phyloP scores from a whole-genome alignment of 202 grass and related monocot species.

The Zoysia matrella region DNA sequence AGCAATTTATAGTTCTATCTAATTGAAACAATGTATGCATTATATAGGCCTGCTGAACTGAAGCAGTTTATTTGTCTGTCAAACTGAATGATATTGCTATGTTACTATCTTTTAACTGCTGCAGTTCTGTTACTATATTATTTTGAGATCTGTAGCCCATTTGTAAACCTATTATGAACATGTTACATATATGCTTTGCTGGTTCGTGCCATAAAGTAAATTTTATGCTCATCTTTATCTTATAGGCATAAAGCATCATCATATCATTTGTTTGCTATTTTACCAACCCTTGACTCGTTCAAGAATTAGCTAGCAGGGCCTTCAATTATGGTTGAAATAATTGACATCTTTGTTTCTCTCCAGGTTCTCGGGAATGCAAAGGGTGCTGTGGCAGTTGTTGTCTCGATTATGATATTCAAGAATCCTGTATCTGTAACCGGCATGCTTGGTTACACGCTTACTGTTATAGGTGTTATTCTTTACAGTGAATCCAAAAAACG shows the following conservation, averaged over 20 bases:
- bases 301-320: background rate
- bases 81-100: slow-evolving; percentile 4
- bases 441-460: slow-evolving; percentile 87
- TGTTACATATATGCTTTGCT: slow-evolving; percentile 10
- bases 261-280: background rate
- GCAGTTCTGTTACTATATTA: background rate
- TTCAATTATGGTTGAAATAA: slow-evolving; percentile 4
- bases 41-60: background rate
- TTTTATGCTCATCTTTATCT: slow-evolving; percentile 9
- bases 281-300: background rate
- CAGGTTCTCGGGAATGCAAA: slow-evolving; percentile 93
- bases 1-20: background rate
- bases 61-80: background rate
- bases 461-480: slow-evolving; percentile 82
- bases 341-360: slow-evolving; percentile 36
- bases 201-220: background rate
- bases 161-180: background rate
- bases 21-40: too few relatives aligned
- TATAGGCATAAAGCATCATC: background rate
- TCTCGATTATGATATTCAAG: slow-evolving; percentile 89
- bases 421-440: too few relatives aligned
- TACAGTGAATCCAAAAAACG: slow-evolving; percentile 90
- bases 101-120: slow-evolving; percentile 3
- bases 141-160: background rate
- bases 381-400: slow-evolving; percentile 83